Percentiles rank a stretch among this genome's conserved stretches.
Conservation (phyloP, 2,329 filamentous ascomycete genomes). For the Triangularia setosa region DNA sequence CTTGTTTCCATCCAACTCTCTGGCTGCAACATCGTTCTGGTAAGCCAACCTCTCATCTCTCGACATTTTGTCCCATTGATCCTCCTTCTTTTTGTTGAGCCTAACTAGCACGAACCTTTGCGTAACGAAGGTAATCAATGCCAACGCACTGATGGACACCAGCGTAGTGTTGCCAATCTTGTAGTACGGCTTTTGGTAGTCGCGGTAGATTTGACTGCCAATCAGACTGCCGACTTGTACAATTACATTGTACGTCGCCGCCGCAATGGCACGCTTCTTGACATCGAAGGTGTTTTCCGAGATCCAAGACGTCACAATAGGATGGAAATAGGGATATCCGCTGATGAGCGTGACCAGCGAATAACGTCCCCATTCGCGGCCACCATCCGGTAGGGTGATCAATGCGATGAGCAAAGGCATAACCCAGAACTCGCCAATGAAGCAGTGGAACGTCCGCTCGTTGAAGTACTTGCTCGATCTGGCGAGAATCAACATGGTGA, state of each 20-base stretch:
- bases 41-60: slow-evolving; percentile 43
- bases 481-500: slow-evolving; percentile 52
- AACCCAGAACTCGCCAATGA: slow-evolving; percentile 50
- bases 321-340: slow-evolving; percentile 56
- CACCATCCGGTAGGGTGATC: slow-evolving; percentile 44
- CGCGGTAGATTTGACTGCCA: slow-evolving; percentile 47
- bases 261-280: slow-evolving; percentile 46
- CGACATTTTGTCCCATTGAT: slow-evolving; percentile 43
- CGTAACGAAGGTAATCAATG: slow-evolving; percentile 46
- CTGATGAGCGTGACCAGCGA: slow-evolving; percentile 49
- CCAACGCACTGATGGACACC: slow-evolving; percentile 48
- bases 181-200: slow-evolving; percentile 52
- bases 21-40: slow-evolving; percentile 40
- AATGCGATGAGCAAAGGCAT: slow-evolving; percentile 50
- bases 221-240: slow-evolving; percentile 44
- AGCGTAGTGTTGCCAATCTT: slow-evolving; percentile 55
- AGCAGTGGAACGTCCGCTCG: slow-evolving; percentile 50
- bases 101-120: slow-evolving; percentile 43
- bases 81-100: slow-evolving; percentile 48
- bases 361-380: slow-evolving; percentile 50
- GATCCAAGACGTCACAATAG: slow-evolving; percentile 49
- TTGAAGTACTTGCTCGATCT: slow-evolving; percentile 53
- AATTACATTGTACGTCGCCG: slow-evolving; percentile 46
- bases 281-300: slow-evolving; percentile 48
- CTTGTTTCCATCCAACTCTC: slow-evolving; percentile 47